phyloP scores from a whole-genome alignment of 163 green algal genomes.

The Botryococcus braunii region DNA sequence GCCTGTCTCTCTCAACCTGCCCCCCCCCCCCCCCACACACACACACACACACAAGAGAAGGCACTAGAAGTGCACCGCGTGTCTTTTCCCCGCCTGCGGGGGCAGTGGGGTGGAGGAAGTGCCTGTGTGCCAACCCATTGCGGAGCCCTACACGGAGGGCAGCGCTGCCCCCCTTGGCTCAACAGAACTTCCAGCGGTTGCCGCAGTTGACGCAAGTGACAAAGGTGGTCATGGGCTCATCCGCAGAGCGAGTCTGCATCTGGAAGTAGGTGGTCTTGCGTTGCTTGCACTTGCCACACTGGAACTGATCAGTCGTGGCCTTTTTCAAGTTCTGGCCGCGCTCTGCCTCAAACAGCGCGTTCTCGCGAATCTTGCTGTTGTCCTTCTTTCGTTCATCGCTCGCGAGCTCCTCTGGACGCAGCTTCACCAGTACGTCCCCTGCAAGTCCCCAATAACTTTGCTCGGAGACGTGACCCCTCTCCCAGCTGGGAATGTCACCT shows the following conservation, averaged over 20 bases:
- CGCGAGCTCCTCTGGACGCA: constrained; percentile 77
- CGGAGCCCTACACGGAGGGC: too few relatives aligned
- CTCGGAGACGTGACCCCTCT: too few relatives aligned
- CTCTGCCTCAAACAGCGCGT: constrained; percentile 62
- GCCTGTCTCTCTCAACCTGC: too few relatives aligned
- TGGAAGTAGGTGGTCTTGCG: constrained; percentile 80
- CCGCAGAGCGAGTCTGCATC: constrained; percentile 27
- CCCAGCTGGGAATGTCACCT: too few relatives aligned
- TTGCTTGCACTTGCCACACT: constrained; percentile 45
- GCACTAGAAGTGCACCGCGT: too few relatives aligned
- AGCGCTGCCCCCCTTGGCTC: constrained; percentile 8
- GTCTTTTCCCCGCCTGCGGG: too few relatives aligned
- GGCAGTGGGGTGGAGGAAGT: too few relatives aligned
- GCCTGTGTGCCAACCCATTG: too few relatives aligned
- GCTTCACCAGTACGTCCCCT: constrained; percentile 44
- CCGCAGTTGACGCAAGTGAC: constrained; percentile 48
- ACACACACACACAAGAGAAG: too few relatives aligned
- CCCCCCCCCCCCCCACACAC: too few relatives aligned
- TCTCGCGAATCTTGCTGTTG: constrained; percentile 71
- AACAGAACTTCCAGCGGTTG: constrained; percentile 79
- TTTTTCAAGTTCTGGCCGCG: constrained; percentile 30
- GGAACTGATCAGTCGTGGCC: constrained; percentile 9
- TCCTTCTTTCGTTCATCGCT: constrained; percentile 57
- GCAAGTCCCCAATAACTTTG: neutral
- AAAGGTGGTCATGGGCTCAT: constrained; percentile 57